Percentiles rank a stretch among this genome's conserved stretches.
Evolutionary conservation across 2,329 filamentous ascomycete genomes (phyloP).

Genomic region (Fusarium guadeloupense): DNA sequence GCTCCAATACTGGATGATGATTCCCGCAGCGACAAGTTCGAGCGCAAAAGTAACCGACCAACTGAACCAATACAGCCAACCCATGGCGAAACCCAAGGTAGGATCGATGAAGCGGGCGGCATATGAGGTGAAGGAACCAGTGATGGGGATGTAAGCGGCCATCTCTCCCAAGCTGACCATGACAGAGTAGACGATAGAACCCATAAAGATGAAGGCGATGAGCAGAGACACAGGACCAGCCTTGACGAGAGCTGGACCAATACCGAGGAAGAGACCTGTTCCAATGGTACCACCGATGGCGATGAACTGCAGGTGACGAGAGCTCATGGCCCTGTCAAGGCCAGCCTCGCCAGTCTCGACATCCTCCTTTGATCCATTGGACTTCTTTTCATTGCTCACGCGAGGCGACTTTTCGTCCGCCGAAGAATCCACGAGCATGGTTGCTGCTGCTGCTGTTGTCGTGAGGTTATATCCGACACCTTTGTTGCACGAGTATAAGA

Average conservation of each 20-base stretch:
- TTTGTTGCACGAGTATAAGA: no score
- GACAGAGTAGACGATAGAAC: conserved; percentile 77
- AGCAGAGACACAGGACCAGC: conserved; percentile 73
- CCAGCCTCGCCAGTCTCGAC: conserved; percentile 51
- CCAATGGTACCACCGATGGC: conserved; percentile 72
- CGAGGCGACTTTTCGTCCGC: conserved; percentile 44
- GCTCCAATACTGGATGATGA: conserved; percentile 82
- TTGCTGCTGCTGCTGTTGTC: neutral
- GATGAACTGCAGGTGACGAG: conserved; percentile 60
- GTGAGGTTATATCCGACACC: no score
- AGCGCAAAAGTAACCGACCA: conserved; percentile 79
- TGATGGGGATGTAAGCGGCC: conserved; percentile 79
- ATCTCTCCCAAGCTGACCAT: conserved; percentile 78
- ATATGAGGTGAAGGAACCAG: conserved; percentile 80
- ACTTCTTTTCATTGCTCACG: conserved; percentile 43
- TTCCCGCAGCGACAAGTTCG: conserved; percentile 75
- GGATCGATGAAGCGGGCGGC: conserved; percentile 78
- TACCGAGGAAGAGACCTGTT: conserved; percentile 77
- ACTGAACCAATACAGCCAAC: conserved; percentile 86
- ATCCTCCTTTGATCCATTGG: conserved; percentile 41
- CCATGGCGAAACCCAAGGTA: conserved; percentile 78
- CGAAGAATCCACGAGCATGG: conserved; percentile 38
- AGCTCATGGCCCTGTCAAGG: conserved; percentile 50
- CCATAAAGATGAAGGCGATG: conserved; percentile 75
- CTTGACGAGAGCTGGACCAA: conserved; percentile 68